Evolutionary conservation across 1,139 yeast genomes (phyloP), one percentile per base, ranked within the genome.

Genomic region (Nakaseomyces nivariensis): DNA sequence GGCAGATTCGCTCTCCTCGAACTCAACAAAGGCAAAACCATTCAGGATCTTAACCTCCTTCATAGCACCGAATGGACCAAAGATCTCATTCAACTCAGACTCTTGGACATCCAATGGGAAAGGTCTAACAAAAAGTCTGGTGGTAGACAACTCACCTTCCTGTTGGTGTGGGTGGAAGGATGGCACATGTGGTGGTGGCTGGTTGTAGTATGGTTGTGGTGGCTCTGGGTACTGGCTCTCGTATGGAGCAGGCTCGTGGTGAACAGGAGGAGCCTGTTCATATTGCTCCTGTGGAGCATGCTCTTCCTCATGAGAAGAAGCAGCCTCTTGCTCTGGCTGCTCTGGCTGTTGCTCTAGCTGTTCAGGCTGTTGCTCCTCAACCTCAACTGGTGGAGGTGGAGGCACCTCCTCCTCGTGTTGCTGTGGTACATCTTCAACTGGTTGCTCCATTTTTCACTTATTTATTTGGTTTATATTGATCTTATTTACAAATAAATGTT

Each of bases 11-110:
- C 79, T 69, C 51, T 72, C 75, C 65, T 81, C 86, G 59, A 75
- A 85, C 60, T 84, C 84, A 54, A 85, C 80, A 61, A 83, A 84
- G 37, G 88, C 92, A 63, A 81, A 83, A 45, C 90, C 90, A 63
- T 83, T 80, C 77, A 82, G 75, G 60, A 84, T 68, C 66, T 81
- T 82, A 49, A 82, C 80, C 60, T 82, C 88, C 56, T 74, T 72
- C 58, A 85, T 71, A 48, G 84, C 77, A 57, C 90, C 94, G 53
- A 73, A 75, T 52, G 78, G 74, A 13, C 80, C 68, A 62, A 85
- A 84, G 64, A 79, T 81, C 51, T 79, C 86, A 67, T 81, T 81
- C 50, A 85, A 68, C 61, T 82, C 85, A 54, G 81, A 82, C 52
- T 70, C 73, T 51, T 63, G 67, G 22, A 64, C 68, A 51, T 74